Conservation (phyloP, 202 grass and related monocot species). For the Bolboschoenoplectus hybrid region DNA sequence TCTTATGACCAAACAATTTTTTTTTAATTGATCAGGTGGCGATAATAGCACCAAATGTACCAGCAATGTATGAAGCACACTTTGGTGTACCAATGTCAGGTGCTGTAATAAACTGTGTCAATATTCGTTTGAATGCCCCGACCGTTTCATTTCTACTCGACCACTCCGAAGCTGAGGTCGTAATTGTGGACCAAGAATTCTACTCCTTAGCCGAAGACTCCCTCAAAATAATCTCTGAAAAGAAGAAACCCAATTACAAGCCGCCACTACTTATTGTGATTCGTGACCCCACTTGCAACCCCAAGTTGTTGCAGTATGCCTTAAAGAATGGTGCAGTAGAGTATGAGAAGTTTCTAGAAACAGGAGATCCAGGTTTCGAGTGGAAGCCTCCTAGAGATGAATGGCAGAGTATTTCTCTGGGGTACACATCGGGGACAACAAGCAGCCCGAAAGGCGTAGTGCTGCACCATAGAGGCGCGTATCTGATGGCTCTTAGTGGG, state of each 20-base stretch:
- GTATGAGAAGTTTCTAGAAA: slow-evolving; percentile 82
- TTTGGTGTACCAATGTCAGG: slow-evolving; percentile 96
- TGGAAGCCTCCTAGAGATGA: slow-evolving; percentile 94
- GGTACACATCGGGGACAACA: slow-evolving; percentile 94
- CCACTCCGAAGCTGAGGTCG: slow-evolving; percentile 72
- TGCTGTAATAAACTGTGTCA: slow-evolving; percentile 83
- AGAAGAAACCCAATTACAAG: slow-evolving; percentile 70
- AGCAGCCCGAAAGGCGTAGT: slow-evolving; percentile 92
- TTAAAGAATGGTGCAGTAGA: slow-evolving; percentile 78
- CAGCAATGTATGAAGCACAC: slow-evolving; percentile 87
- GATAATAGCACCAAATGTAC: slow-evolving; percentile 92
- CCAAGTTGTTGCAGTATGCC: slow-evolving; percentile 55
- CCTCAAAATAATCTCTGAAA: slow-evolving; percentile 63
- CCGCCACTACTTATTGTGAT: slow-evolving; percentile 79
- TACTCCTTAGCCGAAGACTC: slow-evolving; percentile 76
- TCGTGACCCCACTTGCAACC: slow-evolving; percentile 64
- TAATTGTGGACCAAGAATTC: slow-evolving; percentile 91
- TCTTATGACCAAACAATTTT: slow-evolving; percentile 7
- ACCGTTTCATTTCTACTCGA: slow-evolving; percentile 81
- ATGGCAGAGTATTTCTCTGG: slow-evolving; percentile 91
- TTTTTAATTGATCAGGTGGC: slow-evolving; percentile 60
- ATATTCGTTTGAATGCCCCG: slow-evolving; percentile 85
- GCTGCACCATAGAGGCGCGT: slow-evolving; percentile 94
- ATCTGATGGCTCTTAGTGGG: slow-evolving; percentile 83
- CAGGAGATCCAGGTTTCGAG: slow-evolving; percentile 73